Evolutionary conservation across 129 eudicot genomes (phyloP).

Genomic region (Tagetes patula): DNA sequence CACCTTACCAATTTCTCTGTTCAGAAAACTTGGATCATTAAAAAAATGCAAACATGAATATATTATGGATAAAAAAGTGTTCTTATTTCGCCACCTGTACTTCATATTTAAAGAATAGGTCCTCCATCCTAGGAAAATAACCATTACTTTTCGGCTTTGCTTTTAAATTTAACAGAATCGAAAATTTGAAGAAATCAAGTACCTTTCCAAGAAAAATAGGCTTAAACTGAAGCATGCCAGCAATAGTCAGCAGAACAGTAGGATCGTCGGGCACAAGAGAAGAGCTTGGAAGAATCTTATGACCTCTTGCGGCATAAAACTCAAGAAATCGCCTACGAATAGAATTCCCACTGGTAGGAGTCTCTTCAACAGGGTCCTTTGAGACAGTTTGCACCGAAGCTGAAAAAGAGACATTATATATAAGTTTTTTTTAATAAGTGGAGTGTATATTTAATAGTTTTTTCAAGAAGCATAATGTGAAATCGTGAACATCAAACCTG

Average conservation of each 20-base stretch:
- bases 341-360: slow-evolving; percentile 62
- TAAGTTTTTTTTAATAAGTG: slow-evolving; percentile 12
- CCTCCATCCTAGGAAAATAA: background rate
- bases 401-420: slow-evolving; percentile 34
- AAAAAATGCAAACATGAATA: too few relatives aligned
- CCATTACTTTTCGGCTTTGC: background rate
- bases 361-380: slow-evolving; percentile 35
- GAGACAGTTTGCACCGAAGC: slow-evolving; percentile 68
- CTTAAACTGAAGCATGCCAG: slow-evolving; percentile 97
- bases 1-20: background rate
- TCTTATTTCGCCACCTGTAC: background rate
- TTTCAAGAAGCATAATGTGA: slow-evolving; percentile 1
- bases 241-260: slow-evolving; percentile 84
- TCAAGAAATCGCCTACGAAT: slow-evolving; percentile 81
- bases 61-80: background rate
- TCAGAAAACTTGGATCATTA: background rate
- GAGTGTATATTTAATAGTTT: slow-evolving; percentile 10
- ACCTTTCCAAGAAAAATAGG: slow-evolving; percentile 97
- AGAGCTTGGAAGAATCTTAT: slow-evolving; percentile 82
- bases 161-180: background rate
- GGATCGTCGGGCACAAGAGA: slow-evolving; percentile 98
- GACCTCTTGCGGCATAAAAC: slow-evolving; percentile 82
- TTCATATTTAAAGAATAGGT: background rate
- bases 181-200: background rate
- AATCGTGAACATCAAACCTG: slow-evolving; percentile 37